Evolutionary conservation across 2,329 filamentous ascomycete species (phyloP).

Genomic region (Verticillium alfalfae): DNA sequence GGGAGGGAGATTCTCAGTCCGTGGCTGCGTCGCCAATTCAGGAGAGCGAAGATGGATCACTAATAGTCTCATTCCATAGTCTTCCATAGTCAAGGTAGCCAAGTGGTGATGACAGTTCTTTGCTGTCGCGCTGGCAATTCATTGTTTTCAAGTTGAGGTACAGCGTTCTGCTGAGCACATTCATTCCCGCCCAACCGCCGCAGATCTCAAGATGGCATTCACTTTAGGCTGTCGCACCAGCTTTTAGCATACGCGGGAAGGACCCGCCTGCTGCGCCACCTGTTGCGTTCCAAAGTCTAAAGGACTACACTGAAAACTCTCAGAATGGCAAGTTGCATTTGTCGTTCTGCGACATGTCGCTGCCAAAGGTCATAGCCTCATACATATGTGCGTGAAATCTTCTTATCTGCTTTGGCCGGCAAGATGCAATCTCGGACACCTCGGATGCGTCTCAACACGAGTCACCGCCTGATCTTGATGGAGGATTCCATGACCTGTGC

Average conservation of each 20-base stretch:
- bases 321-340: background rate
- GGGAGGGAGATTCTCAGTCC: too few relatives aligned
- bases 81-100: too few relatives aligned
- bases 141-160: background rate
- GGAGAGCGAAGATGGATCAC: too few relatives aligned
- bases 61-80: too few relatives aligned
- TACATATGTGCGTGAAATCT: too few relatives aligned
- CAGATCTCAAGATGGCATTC: background rate
- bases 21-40: too few relatives aligned
- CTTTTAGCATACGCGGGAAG: background rate
- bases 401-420: background rate
- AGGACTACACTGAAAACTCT: background rate
- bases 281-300: background rate
- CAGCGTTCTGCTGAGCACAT: background rate
- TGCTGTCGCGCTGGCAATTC: background rate
- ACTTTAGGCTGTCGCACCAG: background rate
- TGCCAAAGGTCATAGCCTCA: too few relatives aligned
- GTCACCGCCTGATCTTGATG: background rate
- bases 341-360: background rate
- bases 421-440: background rate
- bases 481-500: background rate
- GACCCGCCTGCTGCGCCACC: background rate
- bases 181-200: background rate
- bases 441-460: background rate
- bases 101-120: too few relatives aligned